Evolutionary conservation across 345 rosid genomes (phyloP).

Genomic region (Mangifera indica): DNA sequence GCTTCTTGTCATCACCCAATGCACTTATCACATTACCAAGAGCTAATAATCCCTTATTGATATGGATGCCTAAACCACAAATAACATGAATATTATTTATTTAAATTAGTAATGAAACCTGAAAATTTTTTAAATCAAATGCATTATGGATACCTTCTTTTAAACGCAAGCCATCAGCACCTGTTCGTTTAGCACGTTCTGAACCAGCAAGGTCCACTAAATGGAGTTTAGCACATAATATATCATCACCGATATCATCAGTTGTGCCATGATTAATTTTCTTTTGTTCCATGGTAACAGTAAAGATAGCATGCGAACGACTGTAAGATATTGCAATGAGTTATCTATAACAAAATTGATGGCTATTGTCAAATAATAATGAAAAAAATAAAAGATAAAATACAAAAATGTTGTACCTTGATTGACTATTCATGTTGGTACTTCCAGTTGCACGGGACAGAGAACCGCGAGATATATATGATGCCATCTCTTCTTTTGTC

Average conservation of each 20-base stretch:
- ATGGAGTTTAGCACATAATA: slow-evolving; percentile 85
- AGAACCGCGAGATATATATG: slow-evolving; percentile 71
- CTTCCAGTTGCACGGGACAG: slow-evolving; percentile 89
- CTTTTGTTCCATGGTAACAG: slow-evolving; percentile 93
- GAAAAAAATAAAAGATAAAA: neutral
- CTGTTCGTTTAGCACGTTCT: slow-evolving; percentile 94
- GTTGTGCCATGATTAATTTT: slow-evolving; percentile 38
- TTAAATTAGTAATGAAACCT: neutral
- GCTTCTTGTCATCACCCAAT: slow-evolving; percentile 88
- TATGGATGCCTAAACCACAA: slow-evolving; percentile 66
- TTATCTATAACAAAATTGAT: neutral
- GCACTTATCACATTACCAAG: slow-evolving; percentile 97
- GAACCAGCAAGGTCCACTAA: slow-evolving; percentile 96
- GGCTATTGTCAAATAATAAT: neutral
- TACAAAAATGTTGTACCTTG: slow-evolving; percentile 50
- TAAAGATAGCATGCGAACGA: slow-evolving; percentile 97
- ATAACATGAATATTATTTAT: neutral
- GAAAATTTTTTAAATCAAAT: neutral
- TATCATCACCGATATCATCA: slow-evolving; percentile 71
- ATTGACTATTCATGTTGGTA: slow-evolving; percentile 96
- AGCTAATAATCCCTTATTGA: slow-evolving; percentile 91
- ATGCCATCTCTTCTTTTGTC: slow-evolving; percentile 87
- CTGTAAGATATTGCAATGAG: slow-evolving; percentile 36
- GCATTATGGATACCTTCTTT: slow-evolving; percentile 74
- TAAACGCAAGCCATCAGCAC: slow-evolving; percentile 92